Evolutionary conservation across 495 filamentous ascomycete genomes (phyloP), one percentile per base, ranked within the genome.

Genomic region (Eremomyces bilateralis): DNA sequence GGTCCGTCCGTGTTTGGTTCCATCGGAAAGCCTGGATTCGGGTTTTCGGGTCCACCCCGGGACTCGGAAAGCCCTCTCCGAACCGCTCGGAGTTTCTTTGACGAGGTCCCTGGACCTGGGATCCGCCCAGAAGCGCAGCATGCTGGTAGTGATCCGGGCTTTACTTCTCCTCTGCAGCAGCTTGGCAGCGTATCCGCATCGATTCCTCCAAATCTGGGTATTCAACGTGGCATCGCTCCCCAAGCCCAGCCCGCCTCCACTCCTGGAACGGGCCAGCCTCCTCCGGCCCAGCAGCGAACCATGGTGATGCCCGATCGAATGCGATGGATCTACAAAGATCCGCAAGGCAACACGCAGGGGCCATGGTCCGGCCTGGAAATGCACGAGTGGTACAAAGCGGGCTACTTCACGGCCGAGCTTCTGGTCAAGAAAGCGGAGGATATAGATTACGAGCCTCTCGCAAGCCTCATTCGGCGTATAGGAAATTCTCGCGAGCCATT

Each of bases 241-340:
- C 45, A 48, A 22, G 11, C 42, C 12, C 52, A 51, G 24, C 33
- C 27, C 27, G 48, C 48, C 3, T 42, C 33, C 28, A 58, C 49
- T 29, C 41, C 52, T 17, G 57, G 48, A 24, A 52, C 60, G 4
- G 59, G 60, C 13, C 69, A 76, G 19, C 63, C 77, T 2, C 70
- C 76, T 18, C 52, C 75, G 11, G 59, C 73, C 29, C 80, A 90
- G 43, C 78, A 83, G 38, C 69, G 75, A 6, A 76, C 72, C 15
- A 92, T 95, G 79, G 85, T 97, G n/a, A 95, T 97, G 88, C 88
- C 88, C 13, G 88, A 97, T 52, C 67, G 91, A 15, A 97, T 97
- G 77, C 68, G 84, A 43, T 97, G 88, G 88, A 85, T 92, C 20
- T 97, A 97, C 48, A 72, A 84, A 20, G 88, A 97, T 52, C 88